These are phyloP conservation scores for Spinellus fusiger DNA, from an alignment of 192 early-diverging fungal genomes.

Conservation along the genomic window DNA sequence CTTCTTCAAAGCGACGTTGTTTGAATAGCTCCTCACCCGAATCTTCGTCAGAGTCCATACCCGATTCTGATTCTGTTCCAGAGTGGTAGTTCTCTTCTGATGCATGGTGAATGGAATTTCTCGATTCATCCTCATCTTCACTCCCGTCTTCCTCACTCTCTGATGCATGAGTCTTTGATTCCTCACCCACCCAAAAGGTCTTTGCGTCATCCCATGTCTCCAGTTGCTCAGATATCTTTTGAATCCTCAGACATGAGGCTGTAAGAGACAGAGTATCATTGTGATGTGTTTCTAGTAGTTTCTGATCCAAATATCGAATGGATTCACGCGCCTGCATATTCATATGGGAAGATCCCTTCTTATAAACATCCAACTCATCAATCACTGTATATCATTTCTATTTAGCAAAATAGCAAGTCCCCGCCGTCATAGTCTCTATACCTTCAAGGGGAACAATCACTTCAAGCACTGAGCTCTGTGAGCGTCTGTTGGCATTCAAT, in stretches of 20 bases:
- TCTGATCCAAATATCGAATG: slow-evolving; percentile 45
- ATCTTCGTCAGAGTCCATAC: slow-evolving; percentile 1
- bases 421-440: not conserved
- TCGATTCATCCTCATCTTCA: not conserved
- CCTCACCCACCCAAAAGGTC: slow-evolving; percentile 33
- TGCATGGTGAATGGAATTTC: not conserved
- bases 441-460: slow-evolving; percentile 51
- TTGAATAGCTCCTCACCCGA: slow-evolving; percentile 9
- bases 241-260: slow-evolving; percentile 37
- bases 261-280: not conserved
- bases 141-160: not conserved
- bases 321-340: slow-evolving; percentile 48
- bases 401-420: not conserved
- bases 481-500: slow-evolving; percentile 13
- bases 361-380: slow-evolving; percentile 45
- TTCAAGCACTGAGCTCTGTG: slow-evolving; percentile 21
- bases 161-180: not conserved
- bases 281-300: slow-evolving; percentile 6
- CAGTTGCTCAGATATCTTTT: slow-evolving; percentile 42
- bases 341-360: slow-evolving; percentile 45
- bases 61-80: not conserved
- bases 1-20: slow-evolving; percentile 12
- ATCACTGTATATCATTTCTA: slow-evolving; percentile 27
- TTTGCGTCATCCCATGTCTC: slow-evolving; percentile 39
- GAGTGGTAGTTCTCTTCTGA: not conserved